Evolutionary conservation across 1,139 yeast genomes (phyloP).

Genomic region (Scheffersomyces parashehatae): DNA sequence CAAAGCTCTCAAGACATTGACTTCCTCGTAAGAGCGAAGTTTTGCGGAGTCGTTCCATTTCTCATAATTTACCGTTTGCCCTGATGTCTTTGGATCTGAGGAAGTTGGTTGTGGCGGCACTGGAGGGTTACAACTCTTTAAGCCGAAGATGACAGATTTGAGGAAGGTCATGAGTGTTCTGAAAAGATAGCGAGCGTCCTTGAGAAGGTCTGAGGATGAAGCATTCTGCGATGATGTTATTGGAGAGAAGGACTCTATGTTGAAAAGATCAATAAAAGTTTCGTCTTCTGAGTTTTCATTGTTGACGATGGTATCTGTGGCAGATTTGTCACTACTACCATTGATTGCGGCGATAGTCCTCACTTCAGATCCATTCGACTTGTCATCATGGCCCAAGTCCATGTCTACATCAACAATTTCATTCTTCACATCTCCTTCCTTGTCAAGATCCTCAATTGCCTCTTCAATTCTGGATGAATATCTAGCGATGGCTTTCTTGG

Average conservation of each 20-base stretch:
- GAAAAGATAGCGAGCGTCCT: conserved; percentile 86
- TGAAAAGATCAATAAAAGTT: conserved; percentile 32
- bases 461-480: conserved; percentile 35
- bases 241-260: conserved; percentile 42
- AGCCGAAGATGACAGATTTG: conserved; percentile 86
- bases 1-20: conserved; percentile 69
- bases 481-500: conserved; percentile 42
- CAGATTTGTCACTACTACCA: background rate
- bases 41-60: conserved; percentile 89
- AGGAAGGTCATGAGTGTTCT: conserved; percentile 87
- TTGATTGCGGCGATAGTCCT: background rate
- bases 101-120: conserved; percentile 55
- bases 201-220: conserved; percentile 62
- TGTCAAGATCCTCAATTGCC: conserved; percentile 6
- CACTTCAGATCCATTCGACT: background rate
- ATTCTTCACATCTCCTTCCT: conserved; percentile 3
- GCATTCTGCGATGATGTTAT: conserved; percentile 31
- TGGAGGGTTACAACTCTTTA: conserved; percentile 88
- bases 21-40: conserved; percentile 79
- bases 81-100: conserved; percentile 60
- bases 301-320: conserved; percentile 21
- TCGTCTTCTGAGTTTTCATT: conserved; percentile 33
- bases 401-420: conserved; percentile 19
- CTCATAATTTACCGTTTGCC: conserved; percentile 54
- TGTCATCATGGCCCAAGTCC: conserved; percentile 10